phyloP scores from a whole-genome alignment of 352 stramenopile genomes.

The Globisporangium takayamanum region DNA sequence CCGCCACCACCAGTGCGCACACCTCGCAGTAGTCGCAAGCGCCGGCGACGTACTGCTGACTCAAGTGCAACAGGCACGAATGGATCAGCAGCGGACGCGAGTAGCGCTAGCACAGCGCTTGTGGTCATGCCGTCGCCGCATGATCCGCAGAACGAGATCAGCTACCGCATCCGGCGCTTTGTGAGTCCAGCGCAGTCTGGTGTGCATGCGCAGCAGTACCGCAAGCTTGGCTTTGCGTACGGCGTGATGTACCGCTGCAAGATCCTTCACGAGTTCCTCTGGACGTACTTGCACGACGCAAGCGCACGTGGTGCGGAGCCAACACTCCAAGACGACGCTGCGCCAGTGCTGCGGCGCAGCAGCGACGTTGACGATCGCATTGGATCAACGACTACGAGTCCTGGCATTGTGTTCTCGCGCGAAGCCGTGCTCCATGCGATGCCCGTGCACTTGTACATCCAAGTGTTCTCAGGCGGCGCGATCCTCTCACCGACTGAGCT shows the following conservation, averaged over 20 bases:
- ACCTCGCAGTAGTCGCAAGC: no score
- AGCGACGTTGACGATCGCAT: conserved; percentile 10
- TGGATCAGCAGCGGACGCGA: background rate
- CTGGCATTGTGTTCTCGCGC: conserved; percentile 64
- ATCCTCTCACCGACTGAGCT: conserved; percentile 54
- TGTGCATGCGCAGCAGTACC: conserved; percentile 59
- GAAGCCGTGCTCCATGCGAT: conserved; percentile 73
- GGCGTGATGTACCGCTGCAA: conserved; percentile 83
- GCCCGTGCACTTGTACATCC: conserved; percentile 75
- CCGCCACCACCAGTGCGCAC: no score
- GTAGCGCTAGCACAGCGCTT: background rate
- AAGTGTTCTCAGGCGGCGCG: conserved; percentile 62
- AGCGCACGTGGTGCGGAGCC: background rate
- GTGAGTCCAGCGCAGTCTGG: conserved; percentile 49
- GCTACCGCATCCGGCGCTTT: conserved; percentile 66
- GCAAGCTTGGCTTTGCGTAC: conserved; percentile 71
- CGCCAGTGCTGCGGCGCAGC: conserved; percentile 32
- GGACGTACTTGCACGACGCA: conserved; percentile 49
- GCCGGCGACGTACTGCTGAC: background rate
- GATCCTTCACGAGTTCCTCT: conserved; percentile 69
- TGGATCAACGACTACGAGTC: background rate
- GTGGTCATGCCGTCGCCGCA: background rate
- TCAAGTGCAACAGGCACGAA: background rate
- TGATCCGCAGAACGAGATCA: conserved; percentile 31
- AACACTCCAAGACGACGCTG: conserved; percentile 10